Conservation (phyloP, 1,139 yeast genomes). For the Suhomyces maxii region DNA sequence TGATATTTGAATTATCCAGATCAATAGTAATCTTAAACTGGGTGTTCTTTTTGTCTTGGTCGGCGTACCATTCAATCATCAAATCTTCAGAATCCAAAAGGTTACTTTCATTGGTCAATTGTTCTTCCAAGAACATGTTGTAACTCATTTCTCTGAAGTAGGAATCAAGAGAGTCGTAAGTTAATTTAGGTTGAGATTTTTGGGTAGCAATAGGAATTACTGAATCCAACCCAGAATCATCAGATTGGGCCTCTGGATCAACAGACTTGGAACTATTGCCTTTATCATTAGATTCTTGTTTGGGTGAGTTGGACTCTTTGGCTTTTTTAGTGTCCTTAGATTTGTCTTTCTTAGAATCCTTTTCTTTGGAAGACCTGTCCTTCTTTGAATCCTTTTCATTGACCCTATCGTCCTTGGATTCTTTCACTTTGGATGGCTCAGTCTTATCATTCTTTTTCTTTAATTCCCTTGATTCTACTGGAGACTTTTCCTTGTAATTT, state of each 20-base stretch:
- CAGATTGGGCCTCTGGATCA: background rate
- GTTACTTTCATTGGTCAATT: conserved; percentile 42
- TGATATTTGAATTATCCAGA: conserved; percentile 38
- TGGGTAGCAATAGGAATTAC: background rate
- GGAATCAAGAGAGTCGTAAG: conserved; percentile 49
- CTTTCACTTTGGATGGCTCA: background rate
- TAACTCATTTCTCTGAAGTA: conserved; percentile 62
- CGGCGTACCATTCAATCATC: conserved; percentile 54
- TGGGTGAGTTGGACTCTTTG: background rate
- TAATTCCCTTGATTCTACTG: background rate
- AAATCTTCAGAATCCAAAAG: conserved; percentile 37
- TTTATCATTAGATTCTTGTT: background rate
- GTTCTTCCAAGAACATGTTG: conserved; percentile 63
- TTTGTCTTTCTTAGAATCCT: background rate
- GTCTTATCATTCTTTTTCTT: too few species aligned
- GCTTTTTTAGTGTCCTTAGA: background rate
- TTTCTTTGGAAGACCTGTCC: background rate
- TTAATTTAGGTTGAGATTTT: conserved; percentile 35
- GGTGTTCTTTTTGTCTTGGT: conserved; percentile 43
- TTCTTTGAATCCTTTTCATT: background rate
- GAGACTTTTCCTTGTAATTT: background rate
- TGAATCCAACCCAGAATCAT: background rate
- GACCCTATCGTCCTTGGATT: background rate
- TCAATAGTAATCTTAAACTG: conserved; percentile 39
- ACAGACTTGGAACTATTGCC: background rate